Evolutionary conservation across 1,139 yeast species (phyloP).

Genomic region (Debaryomyces subglobosus): DNA sequence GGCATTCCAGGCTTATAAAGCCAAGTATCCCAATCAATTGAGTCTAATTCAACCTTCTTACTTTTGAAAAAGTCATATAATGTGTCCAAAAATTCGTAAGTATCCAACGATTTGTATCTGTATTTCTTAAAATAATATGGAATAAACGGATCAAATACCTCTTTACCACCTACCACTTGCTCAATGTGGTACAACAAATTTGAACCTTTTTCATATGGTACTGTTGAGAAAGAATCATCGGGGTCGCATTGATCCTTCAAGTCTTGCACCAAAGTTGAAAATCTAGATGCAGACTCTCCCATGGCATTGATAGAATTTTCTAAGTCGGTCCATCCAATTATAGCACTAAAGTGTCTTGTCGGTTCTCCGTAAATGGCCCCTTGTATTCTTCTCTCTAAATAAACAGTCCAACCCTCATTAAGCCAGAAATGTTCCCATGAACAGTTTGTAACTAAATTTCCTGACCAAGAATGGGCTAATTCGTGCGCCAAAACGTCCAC

Average conservation of each 20-base stretch:
- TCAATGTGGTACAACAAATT: slow-evolving; percentile 78
- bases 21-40: slow-evolving; percentile 87
- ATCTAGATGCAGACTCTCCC: slow-evolving; percentile 55
- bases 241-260: slow-evolving; percentile 73
- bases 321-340: slow-evolving; percentile 87
- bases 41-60: slow-evolving; percentile 53
- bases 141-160: slow-evolving; percentile 74
- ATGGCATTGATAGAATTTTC: slow-evolving; percentile 64
- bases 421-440: slow-evolving; percentile 96
- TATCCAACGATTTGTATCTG: slow-evolving; percentile 72
- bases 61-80: slow-evolving; percentile 65
- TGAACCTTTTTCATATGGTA: slow-evolving; percentile 91
- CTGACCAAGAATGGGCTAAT: slow-evolving; percentile 91
- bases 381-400: slow-evolving; percentile 80
- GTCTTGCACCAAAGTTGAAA: slow-evolving; percentile 70
- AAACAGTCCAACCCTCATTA: slow-evolving; percentile 96
- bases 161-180: slow-evolving; percentile 60
- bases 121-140: slow-evolving; percentile 74
- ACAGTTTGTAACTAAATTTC: slow-evolving; percentile 85
- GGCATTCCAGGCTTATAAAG: slow-evolving; percentile 83
- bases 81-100: slow-evolving; percentile 78
- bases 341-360: slow-evolving; percentile 76
- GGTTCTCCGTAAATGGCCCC: slow-evolving; percentile 79
- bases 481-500: slow-evolving; percentile 92
- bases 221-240: slow-evolving; percentile 85